Evolutionary conservation across 768 basidiomycete genomes (phyloP).

Genomic region (Mycena albidolilacea): DNA sequence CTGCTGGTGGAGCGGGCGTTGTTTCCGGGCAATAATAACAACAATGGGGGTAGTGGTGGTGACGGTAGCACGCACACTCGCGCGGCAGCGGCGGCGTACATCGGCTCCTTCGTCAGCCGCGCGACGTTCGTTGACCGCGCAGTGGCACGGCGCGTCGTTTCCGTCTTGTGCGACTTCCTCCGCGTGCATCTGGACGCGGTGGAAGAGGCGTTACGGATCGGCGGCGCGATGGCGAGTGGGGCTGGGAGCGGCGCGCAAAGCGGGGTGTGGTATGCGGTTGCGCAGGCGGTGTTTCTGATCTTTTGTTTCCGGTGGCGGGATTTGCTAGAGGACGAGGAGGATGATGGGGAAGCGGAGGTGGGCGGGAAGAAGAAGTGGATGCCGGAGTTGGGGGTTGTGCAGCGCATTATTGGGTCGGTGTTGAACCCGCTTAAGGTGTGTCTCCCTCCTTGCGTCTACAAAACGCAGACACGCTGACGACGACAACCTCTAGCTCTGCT

Average conservation of each 20-base stretch:
- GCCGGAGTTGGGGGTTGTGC: constrained; percentile 80
- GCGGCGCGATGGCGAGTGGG: constrained; percentile 49
- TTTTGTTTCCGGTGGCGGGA: constrained; percentile 99
- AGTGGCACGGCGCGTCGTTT: constrained; percentile 79
- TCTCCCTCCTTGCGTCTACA: not conserved
- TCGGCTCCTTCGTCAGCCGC: constrained; percentile 92
- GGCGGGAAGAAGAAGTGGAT: constrained; percentile 82
- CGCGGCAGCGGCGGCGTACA: constrained; percentile 94
- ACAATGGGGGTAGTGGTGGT: too few species aligned
- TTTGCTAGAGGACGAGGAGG: constrained; percentile 72
- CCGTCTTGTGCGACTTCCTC: constrained; percentile 90
- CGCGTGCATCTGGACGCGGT: constrained; percentile 82
- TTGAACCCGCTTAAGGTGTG: constrained; percentile 92
- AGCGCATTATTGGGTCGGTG: constrained; percentile 83
- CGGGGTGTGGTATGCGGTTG: constrained; percentile 91
- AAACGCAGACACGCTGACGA: constrained; percentile 5
- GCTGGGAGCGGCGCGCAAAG: constrained; percentile 57
- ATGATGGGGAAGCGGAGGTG: constrained; percentile 52
- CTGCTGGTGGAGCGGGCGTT: constrained; percentile 94
- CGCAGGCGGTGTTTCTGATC: constrained; percentile 94
- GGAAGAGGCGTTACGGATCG: constrained; percentile 63
- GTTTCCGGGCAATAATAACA: constrained; percentile 53
- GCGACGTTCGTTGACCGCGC: constrained; percentile 88
- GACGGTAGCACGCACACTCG: constrained; percentile 61
- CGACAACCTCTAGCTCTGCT: constrained; percentile 76